Percentiles rank a stretch among this genome's conserved stretches.
These are phyloP conservation scores for Solanum medicagineum DNA, from an alignment of 257 asterid species.

Conservation along the genomic window DNA sequence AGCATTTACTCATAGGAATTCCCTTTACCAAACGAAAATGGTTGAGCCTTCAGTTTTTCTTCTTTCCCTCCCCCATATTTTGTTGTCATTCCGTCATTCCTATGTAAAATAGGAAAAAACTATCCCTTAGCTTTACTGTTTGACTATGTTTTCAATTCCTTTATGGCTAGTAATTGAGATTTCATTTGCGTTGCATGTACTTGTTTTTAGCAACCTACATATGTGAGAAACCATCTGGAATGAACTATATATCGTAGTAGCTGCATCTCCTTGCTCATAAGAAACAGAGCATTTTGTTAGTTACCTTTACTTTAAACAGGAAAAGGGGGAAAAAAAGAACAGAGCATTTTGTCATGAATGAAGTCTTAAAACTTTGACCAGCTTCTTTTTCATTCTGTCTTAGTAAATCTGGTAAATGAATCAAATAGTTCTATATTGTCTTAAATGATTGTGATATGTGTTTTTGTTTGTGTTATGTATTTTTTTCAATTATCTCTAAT, in stretches of 20 bases:
- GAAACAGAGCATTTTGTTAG: background rate
- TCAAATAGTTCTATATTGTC: background rate
- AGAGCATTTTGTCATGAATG: background rate
- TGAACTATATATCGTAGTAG: background rate
- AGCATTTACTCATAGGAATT: background rate
- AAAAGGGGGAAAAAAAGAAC: too few species aligned
- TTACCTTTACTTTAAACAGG: too few species aligned
- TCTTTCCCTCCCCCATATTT: background rate
- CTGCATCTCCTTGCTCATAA: background rate
- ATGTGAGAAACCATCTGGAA: background rate
- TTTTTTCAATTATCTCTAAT: background rate
- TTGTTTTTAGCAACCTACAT: background rate
- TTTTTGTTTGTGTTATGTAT: background rate
- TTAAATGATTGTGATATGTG: background rate
- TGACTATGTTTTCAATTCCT: background rate
- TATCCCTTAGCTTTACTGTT: background rate
- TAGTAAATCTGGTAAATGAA: background rate
- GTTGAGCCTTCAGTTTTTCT: background rate
- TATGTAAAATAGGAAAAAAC: background rate
- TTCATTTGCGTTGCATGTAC: background rate
- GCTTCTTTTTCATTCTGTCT: background rate
- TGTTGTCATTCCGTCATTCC: background rate
- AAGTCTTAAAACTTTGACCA: background rate
- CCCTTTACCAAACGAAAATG: background rate
- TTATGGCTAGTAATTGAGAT: background rate